Evolutionary conservation across 2,329 filamentous ascomycete species (phyloP), one percentile per base, ranked within the genome.

Genomic region (Epicoccum sorghinum): DNA sequence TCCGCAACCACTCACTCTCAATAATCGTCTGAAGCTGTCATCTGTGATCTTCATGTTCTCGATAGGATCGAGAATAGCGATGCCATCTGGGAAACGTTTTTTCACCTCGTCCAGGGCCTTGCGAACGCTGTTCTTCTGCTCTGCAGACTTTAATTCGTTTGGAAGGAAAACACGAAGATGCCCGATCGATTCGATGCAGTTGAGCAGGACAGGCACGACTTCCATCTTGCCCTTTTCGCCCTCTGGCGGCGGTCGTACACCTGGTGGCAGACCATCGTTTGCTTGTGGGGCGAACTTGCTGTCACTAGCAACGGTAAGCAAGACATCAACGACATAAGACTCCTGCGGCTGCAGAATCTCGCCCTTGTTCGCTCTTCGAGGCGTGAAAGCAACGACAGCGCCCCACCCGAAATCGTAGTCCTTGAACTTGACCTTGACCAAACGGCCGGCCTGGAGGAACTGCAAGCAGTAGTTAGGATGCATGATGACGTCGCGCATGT

Each of bases 31-130:
- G 80, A 99, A 98, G 0, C 86, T 87, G 1, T 96, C 92, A 67
- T 98, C 95, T 4, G 83, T 88, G 67, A 99, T 98, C 25, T 86
- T 85, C 95, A 99, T 98, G 70, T 97, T 93, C 74, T 98, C 93
- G 35, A 99, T 88, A 0, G 95, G 95, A 68, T 99, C 95, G 14
- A 99, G 79, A 6, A 93, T 82, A 3, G 95, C 89, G 52, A 99
- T 80, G 3, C 95, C 95, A 69, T 99, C 95, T 0, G 93, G 92
- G 78, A 99, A 98, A 24, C 95, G 88, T 62, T 86, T 86, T 75
- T 90, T 85, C 13, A 96, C 88, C 74, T 98, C 93, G 37, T 86
- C 83, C 25, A 98, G 76, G 4, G 83, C 76, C 68, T 88, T 90
- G 49, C 84, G 82, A 29, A 89, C 81, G 1, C 82, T 83, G 61